These are phyloP conservation scores for Zoysia pacifica DNA, from an alignment of 176 grass and related monocot species.

Conservation along the genomic window DNA sequence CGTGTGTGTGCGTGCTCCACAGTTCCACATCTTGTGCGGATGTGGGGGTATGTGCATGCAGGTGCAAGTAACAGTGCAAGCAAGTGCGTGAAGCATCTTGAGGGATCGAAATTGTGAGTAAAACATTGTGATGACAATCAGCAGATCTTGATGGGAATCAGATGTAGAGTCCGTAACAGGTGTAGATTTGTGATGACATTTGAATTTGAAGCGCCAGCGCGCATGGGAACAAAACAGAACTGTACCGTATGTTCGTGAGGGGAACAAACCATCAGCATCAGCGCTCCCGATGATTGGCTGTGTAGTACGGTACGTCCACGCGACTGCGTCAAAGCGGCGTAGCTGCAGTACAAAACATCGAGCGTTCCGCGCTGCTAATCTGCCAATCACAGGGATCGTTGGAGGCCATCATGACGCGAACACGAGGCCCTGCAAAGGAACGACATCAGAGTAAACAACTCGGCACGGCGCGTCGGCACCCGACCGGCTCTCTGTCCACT, in stretches of 20 bases:
- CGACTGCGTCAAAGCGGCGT: background rate
- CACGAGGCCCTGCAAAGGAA: conserved; percentile 6
- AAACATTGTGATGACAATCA: background rate
- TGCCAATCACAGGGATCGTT: conserved; percentile 27
- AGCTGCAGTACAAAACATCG: background rate
- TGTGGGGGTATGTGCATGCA: background rate
- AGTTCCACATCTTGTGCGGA: background rate
- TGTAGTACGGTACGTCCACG: background rate
- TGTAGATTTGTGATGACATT: background rate
- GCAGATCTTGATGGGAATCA: too few relatives aligned
- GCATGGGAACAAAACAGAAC: too few relatives aligned
- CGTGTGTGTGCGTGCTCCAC: background rate
- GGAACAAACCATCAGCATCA: background rate
- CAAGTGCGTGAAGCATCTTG: too few relatives aligned
- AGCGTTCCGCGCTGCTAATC: conserved; percentile 27
- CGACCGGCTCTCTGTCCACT: conserved; percentile 13
- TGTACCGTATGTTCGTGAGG: background rate
- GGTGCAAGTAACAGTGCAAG: background rate
- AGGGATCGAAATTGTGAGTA: too few relatives aligned
- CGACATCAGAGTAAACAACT: background rate
- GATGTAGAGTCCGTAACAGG: too few relatives aligned
- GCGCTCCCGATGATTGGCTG: background rate
- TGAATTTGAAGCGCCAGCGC: background rate
- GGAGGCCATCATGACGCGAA: conserved; percentile 21
- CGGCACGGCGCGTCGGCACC: conserved; percentile 9